These are phyloP conservation scores for Diaporthe capsici DNA, from an alignment of 2,329 filamentous ascomycete genomes.

Conservation along the genomic window DNA sequence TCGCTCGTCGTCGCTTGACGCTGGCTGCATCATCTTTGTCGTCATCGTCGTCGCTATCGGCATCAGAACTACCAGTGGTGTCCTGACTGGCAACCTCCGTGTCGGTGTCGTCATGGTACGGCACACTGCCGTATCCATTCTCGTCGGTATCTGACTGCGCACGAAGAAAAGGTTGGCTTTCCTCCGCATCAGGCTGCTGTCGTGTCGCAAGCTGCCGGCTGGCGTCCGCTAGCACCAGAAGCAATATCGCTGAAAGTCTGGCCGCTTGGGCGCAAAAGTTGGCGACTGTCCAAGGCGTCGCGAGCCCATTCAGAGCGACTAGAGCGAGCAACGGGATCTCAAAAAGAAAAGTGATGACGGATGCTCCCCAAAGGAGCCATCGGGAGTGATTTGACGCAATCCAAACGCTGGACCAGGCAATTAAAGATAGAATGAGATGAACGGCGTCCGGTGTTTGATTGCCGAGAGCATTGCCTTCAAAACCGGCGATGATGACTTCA, in stretches of 20 bases:
- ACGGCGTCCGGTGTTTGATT: not conserved
- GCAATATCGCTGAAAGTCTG: not conserved
- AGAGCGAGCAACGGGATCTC: not conserved
- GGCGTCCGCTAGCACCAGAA: not conserved
- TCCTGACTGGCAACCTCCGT: not conserved
- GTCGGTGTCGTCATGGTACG: not conserved
- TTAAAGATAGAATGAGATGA: not conserved
- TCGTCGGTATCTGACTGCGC: not conserved
- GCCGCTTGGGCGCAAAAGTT: not conserved
- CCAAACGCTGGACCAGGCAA: slow-evolving; percentile 1
- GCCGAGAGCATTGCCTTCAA: not conserved
- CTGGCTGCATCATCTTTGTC: slow-evolving; percentile 2
- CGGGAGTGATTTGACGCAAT: not conserved
- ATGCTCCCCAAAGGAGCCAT: not conserved
- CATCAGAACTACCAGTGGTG: not conserved
- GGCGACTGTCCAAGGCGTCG: not conserved
- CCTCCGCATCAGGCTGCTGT: not conserved
- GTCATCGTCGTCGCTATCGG: not conserved
- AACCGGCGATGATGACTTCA: not conserved
- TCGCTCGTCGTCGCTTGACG: slow-evolving; percentile 9
- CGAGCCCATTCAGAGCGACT: not conserved
- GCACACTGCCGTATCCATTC: slow-evolving; percentile 12
- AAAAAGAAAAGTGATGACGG: not conserved
- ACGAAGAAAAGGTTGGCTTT: slow-evolving; percentile 6
- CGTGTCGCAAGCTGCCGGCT: not conserved